phyloP scores from a whole-genome alignment of 306 rosid species.

The Lathyrus oleraceus region DNA sequence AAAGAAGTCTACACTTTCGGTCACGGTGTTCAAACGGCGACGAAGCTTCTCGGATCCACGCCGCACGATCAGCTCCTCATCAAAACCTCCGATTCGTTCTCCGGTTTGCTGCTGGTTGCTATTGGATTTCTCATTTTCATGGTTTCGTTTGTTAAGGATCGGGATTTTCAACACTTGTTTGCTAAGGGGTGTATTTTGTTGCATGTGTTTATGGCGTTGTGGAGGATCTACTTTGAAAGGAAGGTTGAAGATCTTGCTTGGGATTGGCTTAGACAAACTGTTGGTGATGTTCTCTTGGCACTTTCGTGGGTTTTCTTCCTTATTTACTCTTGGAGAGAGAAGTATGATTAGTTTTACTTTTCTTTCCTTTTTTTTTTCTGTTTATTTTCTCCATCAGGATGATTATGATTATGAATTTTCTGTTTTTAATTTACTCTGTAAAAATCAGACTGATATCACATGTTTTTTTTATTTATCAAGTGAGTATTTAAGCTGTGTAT shows the following conservation, averaged over 20 bases:
- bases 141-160: constrained; percentile 83
- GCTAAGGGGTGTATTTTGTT: constrained; percentile 78
- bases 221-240: constrained; percentile 83
- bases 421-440: constrained; percentile 39
- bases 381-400: background rate
- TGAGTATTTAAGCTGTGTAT: constrained; percentile 32
- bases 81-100: constrained; percentile 90
- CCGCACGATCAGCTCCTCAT: constrained; percentile 93
- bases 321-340: constrained; percentile 89
- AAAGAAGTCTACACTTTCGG: constrained; percentile 80
- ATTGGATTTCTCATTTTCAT: constrained; percentile 83
- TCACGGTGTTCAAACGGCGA: constrained; percentile 66
- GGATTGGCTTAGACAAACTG: constrained; percentile 92
- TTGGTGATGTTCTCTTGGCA: constrained; percentile 76
- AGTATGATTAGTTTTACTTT: constrained; percentile 56
- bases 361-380: background rate
- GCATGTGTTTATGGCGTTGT: constrained; percentile 75
- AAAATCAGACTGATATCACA: constrained; percentile 32
- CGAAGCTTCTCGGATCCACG: constrained; percentile 80
- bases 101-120: constrained; percentile 76
- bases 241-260: constrained; percentile 86
- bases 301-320: constrained; percentile 87
- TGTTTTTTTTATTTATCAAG: constrained; percentile 17
- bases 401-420: constrained; percentile 11
- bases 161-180: constrained; percentile 78